Base-by-base conservation (phyloP, 1,284 basidiomycete species). In the Psilocybe mexicana region DNA sequence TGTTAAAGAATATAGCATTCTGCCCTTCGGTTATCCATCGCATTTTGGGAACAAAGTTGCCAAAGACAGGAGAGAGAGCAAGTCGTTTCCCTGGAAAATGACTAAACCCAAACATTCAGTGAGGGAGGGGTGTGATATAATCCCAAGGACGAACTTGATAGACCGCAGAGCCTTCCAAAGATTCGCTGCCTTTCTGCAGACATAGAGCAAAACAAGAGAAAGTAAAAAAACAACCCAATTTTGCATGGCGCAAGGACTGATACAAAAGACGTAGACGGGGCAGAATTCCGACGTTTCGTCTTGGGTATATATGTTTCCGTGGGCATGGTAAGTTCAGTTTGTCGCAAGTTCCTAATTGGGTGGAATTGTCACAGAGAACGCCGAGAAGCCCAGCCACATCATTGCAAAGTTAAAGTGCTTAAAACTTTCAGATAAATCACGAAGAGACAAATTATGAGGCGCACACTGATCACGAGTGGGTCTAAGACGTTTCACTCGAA, bases 41-140 rank as follows among this genome's bases (percentile, higher is more conserved):
- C 11, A 69, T 71, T 30, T 50, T 63, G 23, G 71, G 70, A 0
- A 74, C 51, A 26, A 72, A 47, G 43, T 69, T 69, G 12, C 64
- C 61, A 14, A 70, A 25, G 25, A 70, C 45, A 47, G 64, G 63
- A 4, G 64, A 61, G 12, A 75, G 55, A 12, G 75, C 43, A 18
- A 65, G 63, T 11, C 70, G 67, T 51, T 66, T 65, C 3, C 73
- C 74, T 24, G 72, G 72, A 46, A 68, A 69, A 56, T 70, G 67
- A 18, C 74, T 74, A 25, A n/a, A 5, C 26, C 25, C 24, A 46
- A 42, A 10, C 11, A 23, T n/a, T 33, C 2, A 54, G 43, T 23
- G 18, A 30, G n/a, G 35, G 6, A 30, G 24, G 35, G 6, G 8
- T 18, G 10, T 7, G 26, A 23, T 8, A 12, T 48, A 11, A 33